phyloP scores from a whole-genome alignment of 345 rosid genomes.

The Eucalyptus sp. region DNA sequence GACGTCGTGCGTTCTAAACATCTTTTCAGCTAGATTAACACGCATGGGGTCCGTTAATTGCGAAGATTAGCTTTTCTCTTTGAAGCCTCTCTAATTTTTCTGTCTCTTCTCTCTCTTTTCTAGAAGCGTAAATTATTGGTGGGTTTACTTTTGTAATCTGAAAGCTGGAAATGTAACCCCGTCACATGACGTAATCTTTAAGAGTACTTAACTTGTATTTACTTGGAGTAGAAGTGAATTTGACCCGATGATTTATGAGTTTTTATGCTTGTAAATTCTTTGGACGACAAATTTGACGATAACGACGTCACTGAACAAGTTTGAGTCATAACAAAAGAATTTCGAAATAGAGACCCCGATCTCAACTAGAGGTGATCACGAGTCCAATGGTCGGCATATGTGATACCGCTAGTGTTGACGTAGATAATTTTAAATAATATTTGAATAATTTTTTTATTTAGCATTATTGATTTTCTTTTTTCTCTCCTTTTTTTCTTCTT shows the following conservation, averaged over 20 bases:
- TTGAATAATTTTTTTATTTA: no score
- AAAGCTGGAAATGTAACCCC: neutral
- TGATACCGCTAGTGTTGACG: no score
- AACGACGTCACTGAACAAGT: neutral
- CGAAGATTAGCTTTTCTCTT: neutral
- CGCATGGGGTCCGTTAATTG: neutral
- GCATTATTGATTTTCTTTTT: no score
- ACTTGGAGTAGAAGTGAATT: neutral
- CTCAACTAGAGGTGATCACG: neutral
- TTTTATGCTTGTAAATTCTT: neutral
- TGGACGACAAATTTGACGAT: neutral
- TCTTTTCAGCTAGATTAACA: neutral
- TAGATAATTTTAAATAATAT: no score
- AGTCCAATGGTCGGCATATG: accelerated
- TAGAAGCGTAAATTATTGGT: neutral
- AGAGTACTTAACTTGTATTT: neutral
- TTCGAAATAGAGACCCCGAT: neutral
- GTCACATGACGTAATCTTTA: neutral
- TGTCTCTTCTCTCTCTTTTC: neutral
- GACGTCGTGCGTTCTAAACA: neutral
- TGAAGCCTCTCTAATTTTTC: neutral
- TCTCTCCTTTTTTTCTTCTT: no score
- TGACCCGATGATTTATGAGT: neutral
- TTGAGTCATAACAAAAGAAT: neutral
- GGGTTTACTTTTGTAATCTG: neutral